These are phyloP conservation scores for Fusarium newnesense DNA, from an alignment of 2,329 filamentous ascomycete genomes.

Conservation along the genomic window DNA sequence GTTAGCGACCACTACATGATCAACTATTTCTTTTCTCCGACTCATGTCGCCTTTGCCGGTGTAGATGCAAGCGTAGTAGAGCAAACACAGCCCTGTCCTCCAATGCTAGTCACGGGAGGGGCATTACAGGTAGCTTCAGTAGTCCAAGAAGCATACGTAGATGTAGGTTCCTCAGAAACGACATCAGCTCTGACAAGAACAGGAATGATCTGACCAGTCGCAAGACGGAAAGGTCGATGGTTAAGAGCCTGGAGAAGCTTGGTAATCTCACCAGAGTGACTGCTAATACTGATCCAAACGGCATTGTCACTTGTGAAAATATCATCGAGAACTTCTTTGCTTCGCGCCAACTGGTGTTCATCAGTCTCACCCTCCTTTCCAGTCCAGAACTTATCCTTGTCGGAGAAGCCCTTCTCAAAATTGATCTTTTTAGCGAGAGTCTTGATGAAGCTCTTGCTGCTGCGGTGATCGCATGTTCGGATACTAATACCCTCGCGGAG, in stretches of 20 bases:
- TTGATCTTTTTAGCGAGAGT: constrained; percentile 61
- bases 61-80: constrained; percentile 35
- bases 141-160: constrained; percentile 49
- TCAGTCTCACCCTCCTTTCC: constrained; percentile 54
- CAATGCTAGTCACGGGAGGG: constrained; percentile 57
- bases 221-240: constrained; percentile 69
- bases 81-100: constrained; percentile 56
- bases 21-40: constrained; percentile 7
- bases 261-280: constrained; percentile 67
- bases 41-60: constrained; percentile 26
- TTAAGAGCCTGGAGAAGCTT: constrained; percentile 65
- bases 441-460: constrained; percentile 63
- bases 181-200: constrained; percentile 71
- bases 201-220: constrained; percentile 75
- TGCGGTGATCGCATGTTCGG: constrained; percentile 75
- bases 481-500: constrained; percentile 74
- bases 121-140: constrained; percentile 56
- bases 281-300: constrained; percentile 69
- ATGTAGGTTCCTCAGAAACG: constrained; percentile 42
- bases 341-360: constrained; percentile 60
- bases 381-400: constrained; percentile 61
- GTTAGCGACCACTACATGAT: constrained; percentile 12
- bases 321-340: constrained; percentile 63
- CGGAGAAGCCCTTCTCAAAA: constrained; percentile 71
- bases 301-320: constrained; percentile 63